phyloP scores from a whole-genome alignment of 2,329 filamentous ascomycete genomes.

The Emergomyces pasteurianus region DNA sequence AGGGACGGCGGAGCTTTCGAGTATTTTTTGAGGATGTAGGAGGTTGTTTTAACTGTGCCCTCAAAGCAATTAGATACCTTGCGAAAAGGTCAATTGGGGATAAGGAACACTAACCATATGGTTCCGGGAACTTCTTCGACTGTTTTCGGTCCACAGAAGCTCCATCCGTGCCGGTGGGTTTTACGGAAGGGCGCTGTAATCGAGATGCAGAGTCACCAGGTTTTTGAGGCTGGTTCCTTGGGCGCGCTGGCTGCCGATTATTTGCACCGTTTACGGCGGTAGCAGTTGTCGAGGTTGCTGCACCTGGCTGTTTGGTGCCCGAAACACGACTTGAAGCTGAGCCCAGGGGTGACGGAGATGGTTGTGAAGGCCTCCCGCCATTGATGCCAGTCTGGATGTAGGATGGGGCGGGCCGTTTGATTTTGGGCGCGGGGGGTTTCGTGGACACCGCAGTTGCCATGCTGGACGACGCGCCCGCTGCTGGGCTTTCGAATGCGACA shows the following conservation, averaged over 20 bases:
- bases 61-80: conserved; percentile 14
- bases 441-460: conserved; percentile 37
- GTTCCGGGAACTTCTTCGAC: conserved; percentile 31
- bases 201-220: conserved; percentile 22
- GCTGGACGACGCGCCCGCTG: conserved; percentile 7
- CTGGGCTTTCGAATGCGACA: background rate
- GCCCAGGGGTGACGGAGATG: conserved; percentile 44
- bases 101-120: conserved; percentile 29
- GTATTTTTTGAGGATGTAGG: conserved; percentile 76
- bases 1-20: conserved; percentile 63
- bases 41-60: conserved; percentile 53
- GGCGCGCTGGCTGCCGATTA: conserved; percentile 26
- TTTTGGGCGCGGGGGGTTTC: conserved; percentile 42
- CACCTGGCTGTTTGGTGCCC: conserved; percentile 41
- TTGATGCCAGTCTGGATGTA: conserved; percentile 52
- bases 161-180: conserved; percentile 17
- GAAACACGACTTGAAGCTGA: conserved; percentile 45
- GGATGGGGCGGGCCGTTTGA: conserved; percentile 56
- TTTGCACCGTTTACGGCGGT: conserved; percentile 36
- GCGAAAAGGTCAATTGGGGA: conserved; percentile 5
- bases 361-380: conserved; percentile 45
- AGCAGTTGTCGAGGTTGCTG: conserved; percentile 26
- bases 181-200: conserved; percentile 24
- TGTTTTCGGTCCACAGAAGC: conserved; percentile 20
- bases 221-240: conserved; percentile 45